Base-by-base conservation (phyloP, 225 moss, liverwort and hornwort genomes). In the Asterella californica region DNA sequence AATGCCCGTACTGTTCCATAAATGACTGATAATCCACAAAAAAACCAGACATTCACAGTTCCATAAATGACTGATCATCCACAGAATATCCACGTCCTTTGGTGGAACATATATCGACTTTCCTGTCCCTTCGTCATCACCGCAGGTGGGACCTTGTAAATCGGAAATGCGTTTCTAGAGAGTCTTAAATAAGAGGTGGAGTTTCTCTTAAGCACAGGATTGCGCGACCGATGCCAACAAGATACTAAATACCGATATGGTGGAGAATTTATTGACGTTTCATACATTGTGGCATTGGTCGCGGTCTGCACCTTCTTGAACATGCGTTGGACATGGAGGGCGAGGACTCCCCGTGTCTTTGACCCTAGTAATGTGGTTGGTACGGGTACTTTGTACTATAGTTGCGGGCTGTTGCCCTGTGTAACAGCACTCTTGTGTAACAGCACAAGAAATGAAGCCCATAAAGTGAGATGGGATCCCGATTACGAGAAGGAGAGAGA, bases 301-400 rank as follows among this genome's bases (percentile, higher is more conserved):
- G 48, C 50, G 10, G 50, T 45, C 24, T 73, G 38, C 57, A 61
- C 50, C 79, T 59, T 75, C 67, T 59, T 45, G 74, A 54, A 19
- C 33, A 37, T 49, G 53, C 32, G 32, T 68, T 48, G 36, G 27
- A 33, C 27, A 73, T 73, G 9, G 72, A 72, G 48, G 73, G 73
- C 52, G 46, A 15, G 62, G 74, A 67, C 64, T 65, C 67, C 52
- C 79, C 65, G 47, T 59, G 47, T 36, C 33, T 70, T 66, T 69
- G 59, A 70, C 75, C 48, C 32, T 75, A 75, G 32, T 50, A 36
- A 36, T 29, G 60, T 57, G 53, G 57, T 62, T 9, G 48, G 49
- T 37, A 76, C 64, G 54, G 80, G 61, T 71, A 42, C 18, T 71
- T 69, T 83, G 83, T 83, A 83, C 61, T 34, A 76, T 83, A 79